These are phyloP conservation scores for Phaeosphaeria sp. DNA, from an alignment of 2,329 filamentous ascomycete genomes.

Conservation along the genomic window DNA sequence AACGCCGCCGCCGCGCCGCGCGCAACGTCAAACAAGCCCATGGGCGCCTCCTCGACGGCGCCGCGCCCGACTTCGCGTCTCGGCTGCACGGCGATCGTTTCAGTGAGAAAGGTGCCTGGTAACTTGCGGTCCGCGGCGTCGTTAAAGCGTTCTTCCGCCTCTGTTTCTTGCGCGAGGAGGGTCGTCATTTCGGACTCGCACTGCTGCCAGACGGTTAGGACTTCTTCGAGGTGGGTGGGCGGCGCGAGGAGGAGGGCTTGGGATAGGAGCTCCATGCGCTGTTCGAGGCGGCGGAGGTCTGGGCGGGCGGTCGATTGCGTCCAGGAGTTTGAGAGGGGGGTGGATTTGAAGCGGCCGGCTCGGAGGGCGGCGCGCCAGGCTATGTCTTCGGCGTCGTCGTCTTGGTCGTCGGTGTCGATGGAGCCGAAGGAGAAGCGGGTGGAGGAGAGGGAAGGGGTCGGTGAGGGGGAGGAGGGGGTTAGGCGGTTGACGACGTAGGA, in stretches of 20 bases:
- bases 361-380: constrained; percentile 81
- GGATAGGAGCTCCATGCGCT: constrained; percentile 80
- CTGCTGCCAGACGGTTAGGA: constrained; percentile 75
- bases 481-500: constrained; percentile 80
- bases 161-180: constrained; percentile 70
- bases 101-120: constrained; percentile 55
- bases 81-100: constrained; percentile 44
- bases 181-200: constrained; percentile 79
- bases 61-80: constrained; percentile 51
- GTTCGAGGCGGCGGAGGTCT: constrained; percentile 73
- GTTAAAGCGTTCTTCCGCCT: constrained; percentile 74
- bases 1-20: constrained; percentile 58
- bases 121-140: constrained; percentile 65
- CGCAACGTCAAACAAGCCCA: constrained; percentile 62
- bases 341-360: constrained; percentile 73
- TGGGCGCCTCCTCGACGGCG: constrained; percentile 57
- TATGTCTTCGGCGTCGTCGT: constrained; percentile 64
- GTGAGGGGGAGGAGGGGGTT: constrained; percentile 44
- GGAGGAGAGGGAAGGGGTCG: constrained; percentile 29
- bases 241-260: constrained; percentile 79
- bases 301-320: constrained; percentile 50
- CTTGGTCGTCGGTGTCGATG: constrained; percentile 21
- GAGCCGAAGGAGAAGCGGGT: constrained; percentile 35
- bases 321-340: constrained; percentile 47
- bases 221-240: constrained; percentile 72